phyloP scores from a whole-genome alignment of 2,329 filamentous ascomycete genomes.

The Aureobasidium uvarum region DNA sequence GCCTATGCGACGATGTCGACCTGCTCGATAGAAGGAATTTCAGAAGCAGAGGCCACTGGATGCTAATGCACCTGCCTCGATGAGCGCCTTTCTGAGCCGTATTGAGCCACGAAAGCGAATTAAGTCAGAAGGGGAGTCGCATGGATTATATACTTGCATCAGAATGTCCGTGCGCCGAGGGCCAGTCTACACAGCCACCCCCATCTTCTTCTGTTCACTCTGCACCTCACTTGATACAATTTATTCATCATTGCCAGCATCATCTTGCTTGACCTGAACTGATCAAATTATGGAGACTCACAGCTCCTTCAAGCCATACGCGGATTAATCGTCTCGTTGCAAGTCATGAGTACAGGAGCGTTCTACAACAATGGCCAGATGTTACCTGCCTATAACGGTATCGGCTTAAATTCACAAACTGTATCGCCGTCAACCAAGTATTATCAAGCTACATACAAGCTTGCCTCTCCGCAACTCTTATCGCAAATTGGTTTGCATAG shows the following conservation, averaged over 20 bases:
- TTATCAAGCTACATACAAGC: conserved; percentile 1
- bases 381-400: neutral
- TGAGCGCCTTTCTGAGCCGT: neutral
- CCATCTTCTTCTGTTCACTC: neutral
- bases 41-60: neutral
- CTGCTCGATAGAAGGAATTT: too few relatives aligned
- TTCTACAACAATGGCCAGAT: neutral
- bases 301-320: neutral
- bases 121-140: neutral
- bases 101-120: neutral
- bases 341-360: neutral
- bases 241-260: too few relatives aligned
- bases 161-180: neutral
- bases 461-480: neutral
- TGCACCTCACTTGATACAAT: neutral
- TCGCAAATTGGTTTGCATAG: neutral
- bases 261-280: too few relatives aligned
- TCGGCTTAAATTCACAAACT: neutral
- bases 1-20: too few relatives aligned
- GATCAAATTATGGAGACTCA: neutral
- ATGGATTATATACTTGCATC: neutral
- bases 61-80: neutral
- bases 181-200: neutral
- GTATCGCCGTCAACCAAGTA: neutral
- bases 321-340: neutral